phyloP scores from a whole-genome alignment of 2,329 filamentous ascomycete species.

The Daldinia sp. region DNA sequence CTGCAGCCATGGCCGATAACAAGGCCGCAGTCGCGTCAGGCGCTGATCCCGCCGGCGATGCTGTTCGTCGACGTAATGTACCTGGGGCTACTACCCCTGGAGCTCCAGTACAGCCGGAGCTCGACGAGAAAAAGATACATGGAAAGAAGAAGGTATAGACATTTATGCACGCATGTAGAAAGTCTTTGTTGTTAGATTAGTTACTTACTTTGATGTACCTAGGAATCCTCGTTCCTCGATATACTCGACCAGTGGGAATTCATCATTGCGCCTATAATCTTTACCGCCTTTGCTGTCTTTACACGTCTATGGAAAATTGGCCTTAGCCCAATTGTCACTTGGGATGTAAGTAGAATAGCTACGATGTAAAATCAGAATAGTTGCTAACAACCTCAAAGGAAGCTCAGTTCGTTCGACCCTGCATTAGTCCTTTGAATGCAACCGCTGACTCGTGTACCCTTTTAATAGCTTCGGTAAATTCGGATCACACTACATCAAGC shows the following conservation, averaged over 20 bases:
- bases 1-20: constrained; percentile 59
- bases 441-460: constrained; percentile 41
- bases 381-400: constrained; percentile 49
- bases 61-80: constrained; percentile 64
- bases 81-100: constrained; percentile 53
- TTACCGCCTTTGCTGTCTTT: constrained; percentile 69
- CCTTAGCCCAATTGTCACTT: constrained; percentile 71
- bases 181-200: constrained; percentile 15
- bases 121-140: constrained; percentile 68
- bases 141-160: constrained; percentile 60
- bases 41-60: constrained; percentile 62
- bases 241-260: constrained; percentile 71
- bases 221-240: constrained; percentile 66
- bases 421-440: constrained; percentile 26
- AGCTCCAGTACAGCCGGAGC: constrained; percentile 51
- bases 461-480: constrained; percentile 86
- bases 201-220: constrained; percentile 33
- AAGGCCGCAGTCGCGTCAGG: constrained; percentile 67
- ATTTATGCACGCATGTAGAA: constrained; percentile 47
- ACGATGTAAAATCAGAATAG: neutral
- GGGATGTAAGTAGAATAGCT: constrained; percentile 56
- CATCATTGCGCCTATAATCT: constrained; percentile 67
- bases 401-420: constrained; percentile 62
- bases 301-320: constrained; percentile 76
- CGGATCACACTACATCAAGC: constrained; percentile 97